Evolutionary conservation across 2,329 filamentous ascomycete genomes (phyloP).

Genomic region (Elsinoe perseae): DNA sequence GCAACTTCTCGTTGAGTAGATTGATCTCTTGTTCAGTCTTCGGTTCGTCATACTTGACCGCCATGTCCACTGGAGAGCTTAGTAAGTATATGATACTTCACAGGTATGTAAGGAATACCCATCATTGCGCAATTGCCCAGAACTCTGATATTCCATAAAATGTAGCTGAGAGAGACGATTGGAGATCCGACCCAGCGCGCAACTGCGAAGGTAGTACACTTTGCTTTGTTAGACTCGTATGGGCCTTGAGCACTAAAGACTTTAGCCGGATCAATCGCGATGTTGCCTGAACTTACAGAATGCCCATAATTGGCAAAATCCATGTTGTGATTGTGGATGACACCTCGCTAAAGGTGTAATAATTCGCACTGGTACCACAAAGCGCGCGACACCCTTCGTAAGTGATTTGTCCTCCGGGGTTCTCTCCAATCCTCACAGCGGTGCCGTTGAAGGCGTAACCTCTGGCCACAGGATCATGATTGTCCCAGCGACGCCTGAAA

Average conservation of each 20-base stretch:
- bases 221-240: constrained; percentile 35
- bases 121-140: constrained; percentile 34
- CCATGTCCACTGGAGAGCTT: constrained; percentile 19
- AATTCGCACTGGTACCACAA: neutral
- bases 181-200: constrained; percentile 33
- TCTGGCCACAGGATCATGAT: too few relatives aligned
- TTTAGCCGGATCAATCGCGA: neutral
- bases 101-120: too few relatives aligned
- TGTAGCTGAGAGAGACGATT: constrained; percentile 32
- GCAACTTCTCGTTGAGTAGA: neutral
- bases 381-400: neutral
- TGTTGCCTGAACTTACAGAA: constrained; percentile 20
- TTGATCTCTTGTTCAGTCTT: neutral
- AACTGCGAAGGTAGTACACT: constrained; percentile 32
- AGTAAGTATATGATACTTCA: neutral
- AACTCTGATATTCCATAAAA: constrained; percentile 37
- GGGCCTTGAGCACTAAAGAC: constrained; percentile 30
- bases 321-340: constrained; percentile 35
- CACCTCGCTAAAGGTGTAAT: constrained; percentile 16
- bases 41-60: neutral
- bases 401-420: neutral
- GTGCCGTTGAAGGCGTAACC: neutral
- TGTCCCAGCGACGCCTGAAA: too few relatives aligned
- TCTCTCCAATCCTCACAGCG: neutral
- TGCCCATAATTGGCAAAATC: constrained; percentile 34